Conservation (phyloP, 306 rosid genomes). For the Benincasa hispida region DNA sequence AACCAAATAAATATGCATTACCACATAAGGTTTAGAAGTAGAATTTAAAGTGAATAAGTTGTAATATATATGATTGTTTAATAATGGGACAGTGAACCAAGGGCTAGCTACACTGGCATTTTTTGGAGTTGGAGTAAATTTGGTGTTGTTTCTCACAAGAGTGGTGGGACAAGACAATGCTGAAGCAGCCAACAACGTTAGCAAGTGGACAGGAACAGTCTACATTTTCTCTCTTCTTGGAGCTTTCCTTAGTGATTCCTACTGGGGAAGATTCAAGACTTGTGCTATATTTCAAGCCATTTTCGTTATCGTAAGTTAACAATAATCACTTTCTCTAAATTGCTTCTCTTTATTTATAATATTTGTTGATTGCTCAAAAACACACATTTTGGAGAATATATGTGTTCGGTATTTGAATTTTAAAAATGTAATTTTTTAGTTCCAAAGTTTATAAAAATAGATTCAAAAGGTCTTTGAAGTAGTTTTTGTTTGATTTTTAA, state of each 20-base stretch:
- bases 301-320: constrained; percentile 43
- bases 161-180: constrained; percentile 76
- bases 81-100: constrained; percentile 45
- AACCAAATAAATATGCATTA: no score
- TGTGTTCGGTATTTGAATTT: no score
- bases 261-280: constrained; percentile 66
- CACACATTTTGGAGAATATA: no score
- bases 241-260: constrained; percentile 74
- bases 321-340: not conserved
- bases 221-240: constrained; percentile 74
- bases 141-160: constrained; percentile 55
- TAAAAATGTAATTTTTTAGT: no score
- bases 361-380: not conserved
- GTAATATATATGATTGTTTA: not conserved
- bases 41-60: not conserved
- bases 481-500: no score
- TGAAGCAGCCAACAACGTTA: constrained; percentile 59
- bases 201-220: constrained; percentile 80
- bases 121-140: constrained; percentile 72
- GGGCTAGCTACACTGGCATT: constrained; percentile 77
- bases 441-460: no score
- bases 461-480: no score
- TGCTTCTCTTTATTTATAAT: not conserved
- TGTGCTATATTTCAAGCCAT: constrained; percentile 60
- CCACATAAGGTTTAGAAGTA: no score